Conservation (phyloP, 192 early-diverging fungal species). For the Geranomyces variabilis region DNA sequence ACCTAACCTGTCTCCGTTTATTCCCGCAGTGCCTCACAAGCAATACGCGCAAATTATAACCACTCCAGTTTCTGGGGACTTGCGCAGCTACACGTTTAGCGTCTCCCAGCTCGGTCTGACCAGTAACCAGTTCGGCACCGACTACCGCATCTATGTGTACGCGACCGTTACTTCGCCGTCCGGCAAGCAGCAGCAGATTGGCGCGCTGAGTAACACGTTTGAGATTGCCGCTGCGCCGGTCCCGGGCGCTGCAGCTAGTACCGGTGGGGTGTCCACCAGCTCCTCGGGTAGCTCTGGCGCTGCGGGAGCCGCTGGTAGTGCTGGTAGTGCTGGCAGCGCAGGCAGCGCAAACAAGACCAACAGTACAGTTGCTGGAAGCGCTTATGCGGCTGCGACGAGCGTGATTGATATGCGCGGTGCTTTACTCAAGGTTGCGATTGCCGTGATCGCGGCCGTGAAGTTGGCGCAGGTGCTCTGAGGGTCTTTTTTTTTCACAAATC, state of each 20-base stretch:
- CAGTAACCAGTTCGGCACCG: not conserved
- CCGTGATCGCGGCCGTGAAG: not conserved
- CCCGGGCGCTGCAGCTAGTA: not conserved
- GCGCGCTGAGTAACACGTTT: slow-evolving; percentile 5
- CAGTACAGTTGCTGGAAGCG: not conserved
- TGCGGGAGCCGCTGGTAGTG: not conserved
- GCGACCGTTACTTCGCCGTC: not conserved
- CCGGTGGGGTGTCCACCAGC: not conserved
- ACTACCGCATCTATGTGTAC: not conserved
- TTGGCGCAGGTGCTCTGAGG: no score
- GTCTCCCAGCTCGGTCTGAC: not conserved
- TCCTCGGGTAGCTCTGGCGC: not conserved
- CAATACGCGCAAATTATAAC: not conserved
- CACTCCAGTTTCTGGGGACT: not conserved
- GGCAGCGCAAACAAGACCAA: no score
- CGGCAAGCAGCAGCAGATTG: not conserved
- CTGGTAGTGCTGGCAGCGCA: not conserved
- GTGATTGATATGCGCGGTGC: not conserved
- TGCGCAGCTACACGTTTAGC: not conserved
- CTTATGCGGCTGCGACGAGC: not conserved
- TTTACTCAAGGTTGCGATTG: not conserved
- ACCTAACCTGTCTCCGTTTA: not conserved
- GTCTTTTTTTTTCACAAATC: no score
- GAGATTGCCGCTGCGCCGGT: not conserved
- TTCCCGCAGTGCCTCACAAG: not conserved